phyloP scores from a whole-genome alignment of 495 filamentous ascomycete genomes.

The Paragyromitra xinjiangensis region DNA sequence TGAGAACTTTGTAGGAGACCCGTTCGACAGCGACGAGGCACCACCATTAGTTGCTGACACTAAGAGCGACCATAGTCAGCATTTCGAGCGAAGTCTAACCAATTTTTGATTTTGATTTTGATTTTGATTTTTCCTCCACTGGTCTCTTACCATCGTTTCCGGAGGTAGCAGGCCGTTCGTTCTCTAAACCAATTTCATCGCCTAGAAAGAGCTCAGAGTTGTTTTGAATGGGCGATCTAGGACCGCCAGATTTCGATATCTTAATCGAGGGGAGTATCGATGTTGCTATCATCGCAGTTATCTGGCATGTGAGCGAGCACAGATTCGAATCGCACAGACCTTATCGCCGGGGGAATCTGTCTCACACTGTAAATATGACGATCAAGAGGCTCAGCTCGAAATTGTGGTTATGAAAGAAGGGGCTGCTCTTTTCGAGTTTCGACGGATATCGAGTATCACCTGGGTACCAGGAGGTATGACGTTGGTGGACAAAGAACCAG shows the following conservation, averaged over 20 bases:
- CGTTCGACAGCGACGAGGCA: constrained; percentile 28
- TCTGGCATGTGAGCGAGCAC: constrained; percentile 43
- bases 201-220: constrained; percentile 12
- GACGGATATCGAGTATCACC: constrained; percentile 2
- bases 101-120: no score
- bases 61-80: constrained; percentile 37
- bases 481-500: constrained; percentile 18
- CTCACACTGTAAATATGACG: constrained; percentile 13
- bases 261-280: constrained; percentile 48
- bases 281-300: constrained; percentile 46
- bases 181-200: constrained; percentile 35
- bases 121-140: not conserved
- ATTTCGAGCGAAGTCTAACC: not conserved
- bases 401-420: not conserved
- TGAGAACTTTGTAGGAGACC: constrained; percentile 30
- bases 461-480: constrained; percentile 16
- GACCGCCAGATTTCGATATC: constrained; percentile 40
- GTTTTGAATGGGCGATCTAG: constrained; percentile 24
- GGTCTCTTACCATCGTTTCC: constrained; percentile 43
- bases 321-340: constrained; percentile 29
- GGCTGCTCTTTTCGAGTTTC: not conserved
- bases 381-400: constrained; percentile 1
- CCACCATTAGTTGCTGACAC: constrained; percentile 35
- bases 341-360: constrained; percentile 24
- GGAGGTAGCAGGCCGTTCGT: constrained; percentile 30